Evolutionary conservation across 2,329 filamentous ascomycete genomes (phyloP), one percentile per base, ranked within the genome.

Genomic region (Colletotrichum sp.): DNA sequence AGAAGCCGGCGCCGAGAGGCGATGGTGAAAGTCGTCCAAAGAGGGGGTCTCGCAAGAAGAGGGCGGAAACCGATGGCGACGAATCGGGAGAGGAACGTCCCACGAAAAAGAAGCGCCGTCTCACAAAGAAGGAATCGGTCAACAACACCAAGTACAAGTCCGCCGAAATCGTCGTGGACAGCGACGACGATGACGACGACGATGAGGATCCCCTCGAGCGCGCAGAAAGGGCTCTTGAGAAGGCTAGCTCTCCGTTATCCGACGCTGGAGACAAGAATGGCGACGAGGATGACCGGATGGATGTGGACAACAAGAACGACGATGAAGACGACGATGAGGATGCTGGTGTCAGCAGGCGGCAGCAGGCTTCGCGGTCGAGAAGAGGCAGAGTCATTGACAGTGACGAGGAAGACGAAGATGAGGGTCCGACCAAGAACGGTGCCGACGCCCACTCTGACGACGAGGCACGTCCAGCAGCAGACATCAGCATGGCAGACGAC

Each of bases 91-190:
- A 87, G 61, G 87, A 88, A 44, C 87, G 88, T 74, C 85, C 90
- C 74, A 90, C 90, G 27, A 92, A 92, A 82, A 94, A 93, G 84
- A 92, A 91, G 81, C 90, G 91, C 72, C 90, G 87, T 75, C 89
- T 90, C 80, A 89, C 85, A 19, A 85, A 85, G 78, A 86, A 86
- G 76, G 89, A 91, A 78, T 87, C 85, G 76, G 84, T 85, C 70
- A 80, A 81, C 32, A 67, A 76, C 68, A 78, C 82, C 83, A 98
- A 98, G 85, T 98, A 91, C 89, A 98, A 98, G 90, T 96, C 94
- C 67, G 93, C 91, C 3, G 96, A 98, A 84, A 91, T 96, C 77
- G 92, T 98, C 32, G 93, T 95, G 60, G 94, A 96, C 77, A 95
- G 93, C 76, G 93, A 94, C 78, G 91, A 90, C 19, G 91, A 90